Conservation (phyloP, 2,329 filamentous ascomycete species). For the Penicillium sp. region DNA sequence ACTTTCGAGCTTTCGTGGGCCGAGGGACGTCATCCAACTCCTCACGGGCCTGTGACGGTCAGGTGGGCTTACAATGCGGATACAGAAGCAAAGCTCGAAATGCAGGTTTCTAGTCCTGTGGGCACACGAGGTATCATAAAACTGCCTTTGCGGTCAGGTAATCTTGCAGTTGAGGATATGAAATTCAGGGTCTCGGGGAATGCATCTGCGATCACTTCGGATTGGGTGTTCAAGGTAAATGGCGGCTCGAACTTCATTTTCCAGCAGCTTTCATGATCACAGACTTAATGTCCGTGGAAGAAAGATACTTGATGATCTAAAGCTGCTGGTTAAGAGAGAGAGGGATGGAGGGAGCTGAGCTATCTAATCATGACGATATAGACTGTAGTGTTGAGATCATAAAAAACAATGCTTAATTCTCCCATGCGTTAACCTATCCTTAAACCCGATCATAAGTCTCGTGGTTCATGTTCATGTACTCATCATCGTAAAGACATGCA, state of each 20-base stretch:
- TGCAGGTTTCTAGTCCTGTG: conserved; percentile 6
- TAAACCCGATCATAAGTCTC: neutral
- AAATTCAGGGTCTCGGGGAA: neutral
- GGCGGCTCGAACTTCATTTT: neutral
- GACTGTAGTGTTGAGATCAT: too few relatives aligned
- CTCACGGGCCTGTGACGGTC: conserved; percentile 6
- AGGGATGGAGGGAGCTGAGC: too few relatives aligned
- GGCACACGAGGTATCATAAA: conserved; percentile 8
- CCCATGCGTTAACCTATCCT: neutral
- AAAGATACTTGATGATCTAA: too few relatives aligned
- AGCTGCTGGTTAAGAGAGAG: too few relatives aligned
- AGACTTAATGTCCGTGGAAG: neutral
- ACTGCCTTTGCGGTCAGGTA: neutral
- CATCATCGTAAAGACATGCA: neutral
- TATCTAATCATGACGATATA: too few relatives aligned
- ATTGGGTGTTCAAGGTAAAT: neutral
- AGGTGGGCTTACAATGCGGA: conserved; percentile 5
- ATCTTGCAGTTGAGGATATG: neutral
- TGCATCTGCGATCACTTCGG: neutral
- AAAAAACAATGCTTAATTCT: too few relatives aligned
- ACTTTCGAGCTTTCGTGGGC: conserved; percentile 22
- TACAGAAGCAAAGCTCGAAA: neutral
- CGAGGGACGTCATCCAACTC: conserved; percentile 1
- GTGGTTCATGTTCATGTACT: neutral
- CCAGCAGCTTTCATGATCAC: neutral